Evolutionary conservation across 2,329 filamentous ascomycete genomes (phyloP), one percentile per base, ranked within the genome.

Genomic region (Knufia petricola): DNA sequence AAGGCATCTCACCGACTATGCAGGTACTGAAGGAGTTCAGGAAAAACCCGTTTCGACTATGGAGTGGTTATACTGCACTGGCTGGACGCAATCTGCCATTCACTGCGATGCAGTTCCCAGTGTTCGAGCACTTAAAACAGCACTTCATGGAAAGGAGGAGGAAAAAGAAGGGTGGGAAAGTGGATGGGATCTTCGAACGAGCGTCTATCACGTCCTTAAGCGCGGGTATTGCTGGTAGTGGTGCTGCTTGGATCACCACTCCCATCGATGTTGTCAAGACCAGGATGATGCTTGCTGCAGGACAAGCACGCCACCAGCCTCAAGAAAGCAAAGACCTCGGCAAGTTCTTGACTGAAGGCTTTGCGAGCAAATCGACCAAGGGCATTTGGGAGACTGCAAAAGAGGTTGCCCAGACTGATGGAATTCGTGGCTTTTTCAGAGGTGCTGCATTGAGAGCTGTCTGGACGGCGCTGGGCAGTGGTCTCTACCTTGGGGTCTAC

Each of bases 241-340:
- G 90, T 7, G 82, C 87, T 0, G 85, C 88, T 1, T 76, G 85
- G 8, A 64, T 92, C n/a, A 95, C 88, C 1, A 94, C 88, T 44
- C 89, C 89, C 0, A 79, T 88, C 48, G 89, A 95, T 64, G 87
- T 94, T 8, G 77, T 95, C 20, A 94, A 95, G 71, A 94, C 88
- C 55, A 71, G 86, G 43, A 84, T 94, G 66, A 95, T 94, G 88
- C 71, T 95, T 21, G 73, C 76, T 24, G 80, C 80, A 1, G 72
- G 69, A 6, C 12, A 34, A 40, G 32, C 51, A 42, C 15, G 49
- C 56, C 26, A 24, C 41, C 32, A 51, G 55, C 28, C 19, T 53
- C 2, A 54, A 50, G 37, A 49, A 4, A 49, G 51, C 4, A 55
- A 52, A 31, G 31, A 44, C 21, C 30, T 45, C 28, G 38, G 46